Evolutionary conservation across 1,284 basidiomycete species (phyloP), one percentile per base, ranked within the genome.

Genomic region (Sporisorium reilianum): DNA sequence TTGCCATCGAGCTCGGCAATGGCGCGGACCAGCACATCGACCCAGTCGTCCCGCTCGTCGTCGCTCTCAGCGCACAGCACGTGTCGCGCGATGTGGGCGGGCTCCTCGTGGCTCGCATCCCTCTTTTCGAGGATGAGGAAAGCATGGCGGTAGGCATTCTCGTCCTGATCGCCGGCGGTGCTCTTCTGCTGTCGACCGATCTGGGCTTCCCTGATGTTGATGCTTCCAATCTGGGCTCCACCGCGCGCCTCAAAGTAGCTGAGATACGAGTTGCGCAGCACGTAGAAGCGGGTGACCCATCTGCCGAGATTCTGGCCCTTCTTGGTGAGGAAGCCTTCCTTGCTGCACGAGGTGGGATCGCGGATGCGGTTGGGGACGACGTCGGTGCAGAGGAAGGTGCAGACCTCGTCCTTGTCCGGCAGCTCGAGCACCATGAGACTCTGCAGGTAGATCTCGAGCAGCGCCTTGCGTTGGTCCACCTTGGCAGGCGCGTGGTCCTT

Each of bases 11-110:
- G 53, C 41, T 74, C 68, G 25, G 70, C 74, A 42, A 82, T 80
- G 45, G 78, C 74, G 22, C 78, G 64, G 5, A 81, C 93, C 42
- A 99, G 90, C 73, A 94, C 91, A 64, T 95, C 92, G 36, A 98
- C 95, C 96, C 96, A 99, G 62, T 88, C 89, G 83, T 99, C 96
- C 41, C 96, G 89, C 81, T 97, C 94, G 50, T 88, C 87, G 85
- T 99, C 96, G 82, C 92, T 97, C 85, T 97, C 94, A 0, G 96
- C 96, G 80, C 96, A 98, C 5, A 99, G 87, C 32, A 99, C 95
- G 84, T 98, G 96, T 23, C 93, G 89, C 54, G 91, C 89, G 72
- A 90, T 89, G 53, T 90, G 89, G 5, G 91, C 83, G 5, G 70
- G 59, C 48, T 75, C 73, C 16, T 66, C 64, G 42, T 63, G 50